Base-by-base conservation (phyloP, 331 rosid species). In the Spiraea crenata region DNA sequence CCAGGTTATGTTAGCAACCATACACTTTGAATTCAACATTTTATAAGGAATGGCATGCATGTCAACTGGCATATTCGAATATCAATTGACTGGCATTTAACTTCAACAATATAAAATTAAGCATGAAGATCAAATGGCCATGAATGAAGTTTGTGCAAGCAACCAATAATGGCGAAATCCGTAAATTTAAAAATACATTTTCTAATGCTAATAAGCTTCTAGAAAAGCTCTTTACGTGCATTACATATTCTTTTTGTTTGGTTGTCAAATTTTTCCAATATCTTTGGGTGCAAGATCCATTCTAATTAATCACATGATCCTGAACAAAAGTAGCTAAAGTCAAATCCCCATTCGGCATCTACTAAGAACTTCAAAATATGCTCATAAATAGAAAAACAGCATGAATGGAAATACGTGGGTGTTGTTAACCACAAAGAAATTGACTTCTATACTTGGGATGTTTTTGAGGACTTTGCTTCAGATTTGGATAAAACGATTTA, bases 231-330 rank as follows among this genome's bases (percentile, higher is more conserved):
- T 46, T 8, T 5, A 34, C 41, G 14, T 58, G 34, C 9, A 16
- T 61, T 61, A 42, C 9, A 6, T 42, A n/a, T 61, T 39, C 9
- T 61, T 61, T 39, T 61, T 61, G 66, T 61, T 39, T 61, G 48
- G 66, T 7, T 61, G 47, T 38, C 48, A 61, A 16, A 10, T 4
- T 8, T 14, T 25, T 25, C 31, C 31, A 25, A 25, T 25, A 2
- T 1, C 2, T 25, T 61, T 39, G 31, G 47, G n/a, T 39, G 47
- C 65, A n/a, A 60, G 65, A 9, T 7, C 6, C 66, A 61, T 58
- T 0, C 66, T 12, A 8, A 58, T 58, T 57, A 57, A 59, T 59
- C 11, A 0, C 66, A 61, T 25, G 31, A 25, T 9, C 20, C 13
- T 15, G 14, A 58, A 58, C 64, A 58, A n/a, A 61, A 39, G 48